Conservation (phyloP, 805 yeast genomes). For the Yarrowia divulgata region DNA sequence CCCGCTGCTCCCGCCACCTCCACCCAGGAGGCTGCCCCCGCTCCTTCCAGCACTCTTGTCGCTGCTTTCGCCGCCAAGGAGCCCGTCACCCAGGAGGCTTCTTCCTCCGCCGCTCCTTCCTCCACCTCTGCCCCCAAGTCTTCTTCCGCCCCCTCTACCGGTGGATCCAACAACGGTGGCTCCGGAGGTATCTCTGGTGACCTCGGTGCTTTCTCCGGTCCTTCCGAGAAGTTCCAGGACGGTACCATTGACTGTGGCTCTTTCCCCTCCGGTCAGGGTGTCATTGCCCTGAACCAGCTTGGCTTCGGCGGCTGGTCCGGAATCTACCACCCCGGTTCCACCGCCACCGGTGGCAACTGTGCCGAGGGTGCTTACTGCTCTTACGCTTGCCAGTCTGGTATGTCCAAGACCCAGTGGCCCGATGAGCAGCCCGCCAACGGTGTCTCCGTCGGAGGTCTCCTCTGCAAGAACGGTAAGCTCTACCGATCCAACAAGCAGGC, state of each 20-base stretch:
- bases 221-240: slow-evolving; percentile 70
- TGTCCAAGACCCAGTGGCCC: slow-evolving; percentile 99
- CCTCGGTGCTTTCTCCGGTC: slow-evolving; percentile 62
- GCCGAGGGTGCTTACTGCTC: slow-evolving; percentile 93
- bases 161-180: slow-evolving; percentile 44
- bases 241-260: slow-evolving; percentile 70
- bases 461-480: slow-evolving; percentile 82
- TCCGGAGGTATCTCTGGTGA: slow-evolving; percentile 58
- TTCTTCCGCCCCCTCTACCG: slow-evolving; percentile 49
- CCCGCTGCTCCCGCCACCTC: slow-evolving; percentile 47
- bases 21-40: slow-evolving; percentile 44
- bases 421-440: slow-evolving; percentile 84
- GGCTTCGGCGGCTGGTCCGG: slow-evolving; percentile 88
- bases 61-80: slow-evolving; percentile 46
- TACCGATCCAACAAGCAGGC: slow-evolving; percentile 77
- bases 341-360: slow-evolving; percentile 70
- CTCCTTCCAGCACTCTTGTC: slow-evolving; percentile 49
- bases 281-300: slow-evolving; percentile 71
- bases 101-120: slow-evolving; percentile 45
- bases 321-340: slow-evolving; percentile 60
- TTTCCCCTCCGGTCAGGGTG: slow-evolving; percentile 87
- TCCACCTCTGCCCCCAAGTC: slow-evolving; percentile 49
- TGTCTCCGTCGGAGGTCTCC: slow-evolving; percentile 91
- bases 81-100: slow-evolving; percentile 34
- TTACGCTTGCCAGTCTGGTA: slow-evolving; percentile 97